Evolutionary conservation across 2,329 filamentous ascomycete genomes (phyloP), one percentile per base, ranked within the genome.

Genomic region (Metarhizium anisopliae): DNA sequence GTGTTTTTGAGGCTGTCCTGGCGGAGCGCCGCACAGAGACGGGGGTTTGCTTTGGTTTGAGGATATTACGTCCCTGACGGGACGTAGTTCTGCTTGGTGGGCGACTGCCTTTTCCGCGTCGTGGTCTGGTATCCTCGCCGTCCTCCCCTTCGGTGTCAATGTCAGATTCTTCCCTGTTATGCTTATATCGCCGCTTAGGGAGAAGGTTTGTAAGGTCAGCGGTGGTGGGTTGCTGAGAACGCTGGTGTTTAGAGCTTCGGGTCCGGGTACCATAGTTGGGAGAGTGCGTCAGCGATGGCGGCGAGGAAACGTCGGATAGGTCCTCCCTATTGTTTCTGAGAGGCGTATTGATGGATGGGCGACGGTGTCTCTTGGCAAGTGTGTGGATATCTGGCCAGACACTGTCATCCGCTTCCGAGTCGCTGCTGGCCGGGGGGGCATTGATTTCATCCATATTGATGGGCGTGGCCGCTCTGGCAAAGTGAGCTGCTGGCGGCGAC

Each of bases 281-380:
- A 0, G 84, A 87, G 63, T 86, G 83, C 4, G 83, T 87, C 4
- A 87, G 72, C 0, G 84, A 86, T 0, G 84, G 84, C 0, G 83
- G 84, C 2, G 83, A 86, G 2, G 84, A 86, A 11, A 82, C 70
- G 50, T 82, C 77, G 0, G 80, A 83, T n/a, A 72, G 60, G 58
- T 74, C 68, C 49, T 56, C 58, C 50, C 11, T 20, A 32, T 73
- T 73, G 29, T 72, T 66, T 7, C 66, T 66, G 18, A 68, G 57
- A 6, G 74, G 72, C 1, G 73, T 74, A 14, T 66, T 67, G 14
- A 67, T 59, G 2, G 72, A 72, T 5, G 63, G 67, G 4, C 70
- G 68, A 11, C 74, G 70, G 29, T 74, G 75, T 52, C 74, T 73
- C 61, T 77, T 77, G 2, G 77, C 75, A 11, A 83, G 69, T 0